These are phyloP conservation scores for Suhomyces maxii DNA, from an alignment of 1,139 yeast species.

Conservation along the genomic window DNA sequence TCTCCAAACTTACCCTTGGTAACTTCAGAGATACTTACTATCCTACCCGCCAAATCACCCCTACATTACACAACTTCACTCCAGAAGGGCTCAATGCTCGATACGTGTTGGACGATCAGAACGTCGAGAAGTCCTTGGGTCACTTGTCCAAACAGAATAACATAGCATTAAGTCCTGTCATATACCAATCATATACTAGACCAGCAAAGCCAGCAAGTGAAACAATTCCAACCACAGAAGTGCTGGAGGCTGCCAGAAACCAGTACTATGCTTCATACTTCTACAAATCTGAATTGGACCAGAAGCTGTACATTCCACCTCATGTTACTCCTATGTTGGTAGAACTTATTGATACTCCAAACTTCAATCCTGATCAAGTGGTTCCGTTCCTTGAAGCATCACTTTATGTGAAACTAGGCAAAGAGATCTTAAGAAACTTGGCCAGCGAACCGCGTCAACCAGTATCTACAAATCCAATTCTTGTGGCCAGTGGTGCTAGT, in stretches of 20 bases:
- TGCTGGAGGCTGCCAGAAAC: constrained; percentile 17
- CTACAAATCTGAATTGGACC: constrained; percentile 24
- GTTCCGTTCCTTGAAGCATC: constrained; percentile 78
- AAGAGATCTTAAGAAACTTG: constrained; percentile 57
- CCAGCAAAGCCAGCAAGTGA: not conserved
- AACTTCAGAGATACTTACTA: constrained; percentile 59
- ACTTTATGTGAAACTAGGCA: constrained; percentile 58
- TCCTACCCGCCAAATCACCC: constrained; percentile 59
- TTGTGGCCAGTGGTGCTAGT: constrained; percentile 77
- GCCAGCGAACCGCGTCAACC: constrained; percentile 67
- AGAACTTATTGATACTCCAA: constrained; percentile 73
- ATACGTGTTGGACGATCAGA: constrained; percentile 49
- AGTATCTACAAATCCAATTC: constrained; percentile 62
- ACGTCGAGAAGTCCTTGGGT: constrained; percentile 14
- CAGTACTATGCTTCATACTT: constrained; percentile 26
- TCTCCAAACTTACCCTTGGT: constrained; percentile 51
- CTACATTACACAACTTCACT: constrained; percentile 54
- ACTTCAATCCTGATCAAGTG: constrained; percentile 60
- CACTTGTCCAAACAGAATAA: constrained; percentile 14
- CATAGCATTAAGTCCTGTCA: constrained; percentile 30
- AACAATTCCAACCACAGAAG: not conserved
- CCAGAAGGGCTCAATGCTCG: constrained; percentile 44
- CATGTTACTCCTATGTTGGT: constrained; percentile 57
- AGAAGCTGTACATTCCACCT: constrained; percentile 33
- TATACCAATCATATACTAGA: constrained; percentile 22